Evolutionary conservation across 352 stramenopile species (phyloP), one percentile per base, ranked within the genome.

Genomic region (Globisporangium barbulae): DNA sequence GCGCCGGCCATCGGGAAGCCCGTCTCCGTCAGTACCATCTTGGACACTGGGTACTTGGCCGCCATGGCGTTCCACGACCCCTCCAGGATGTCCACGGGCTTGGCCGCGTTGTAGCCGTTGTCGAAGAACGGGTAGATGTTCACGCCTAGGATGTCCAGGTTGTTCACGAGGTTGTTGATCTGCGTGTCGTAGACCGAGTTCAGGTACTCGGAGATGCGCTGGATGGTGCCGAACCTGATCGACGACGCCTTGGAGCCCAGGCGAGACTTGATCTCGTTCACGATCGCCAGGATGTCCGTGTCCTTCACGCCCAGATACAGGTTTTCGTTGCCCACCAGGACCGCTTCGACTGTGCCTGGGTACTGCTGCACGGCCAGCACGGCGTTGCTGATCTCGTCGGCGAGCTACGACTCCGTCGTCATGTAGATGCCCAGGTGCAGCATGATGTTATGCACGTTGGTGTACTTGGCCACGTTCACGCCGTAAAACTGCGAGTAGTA

Each of bases 301-400:
- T 45, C 37, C 12, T 45, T 61, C 53, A 54, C 67, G 48, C 59
- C 60, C 9, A 58, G 39, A 2, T 62, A 47, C 4, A 80, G 57
- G 64, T 78, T 75, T 49, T 77, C 72, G 33, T 74, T 79, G 44
- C 72, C 69, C 25, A 79, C 61, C 8, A 76, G 48, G 59, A 79
- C 69, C 22, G 67, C 67, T 48, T 73, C 49, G 31, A 76, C 63
- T 1, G 66, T 73, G 31, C 63, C 61, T 6, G 72, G 69, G 53
- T 77, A 67, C 19, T 65, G 56, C 22, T 68, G 21, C 7, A 69
- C 70, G 1, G 63, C 64, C 3, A 55, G 12, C 1, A 79, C 64
- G 0, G 72, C 72, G 21, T 63, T 65, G 2, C 64, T 25, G 50
- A 80, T 61, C 57, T 80, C 67, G 13, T 47, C 6, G 25, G 69